Evolutionary conservation across 208 protist genomes (phyloP), one percentile per base, ranked within the genome.

Genomic region (Trypanosoma mega): DNA sequence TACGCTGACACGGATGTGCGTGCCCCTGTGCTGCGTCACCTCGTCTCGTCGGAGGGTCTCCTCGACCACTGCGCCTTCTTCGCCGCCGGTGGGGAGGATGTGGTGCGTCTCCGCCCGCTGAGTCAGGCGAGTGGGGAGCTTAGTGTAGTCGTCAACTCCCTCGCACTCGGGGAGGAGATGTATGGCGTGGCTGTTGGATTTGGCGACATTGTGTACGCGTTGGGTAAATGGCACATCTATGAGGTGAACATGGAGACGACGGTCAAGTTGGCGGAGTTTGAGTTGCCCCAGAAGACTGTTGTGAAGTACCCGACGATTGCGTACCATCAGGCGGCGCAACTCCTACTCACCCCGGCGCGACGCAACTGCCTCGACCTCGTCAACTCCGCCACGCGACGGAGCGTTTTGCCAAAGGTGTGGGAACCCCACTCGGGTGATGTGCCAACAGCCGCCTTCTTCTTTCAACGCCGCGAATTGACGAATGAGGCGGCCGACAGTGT

Each of bases 371-470:
- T 93, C 48, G 84, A 92, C 59, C 73, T 93, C 57, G 74, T 93
- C 48, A 90, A 79, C 8, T 74, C 68, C 43, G 67, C 63, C 8
- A 85, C 76, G 6, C 69, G 71, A 33, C 81, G 75, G 62, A 93
- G 81, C 49, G 67, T 84, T 7, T 68, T 93, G 29, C 64, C 76
- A 20, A 86, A 82, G 46, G 74, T 76, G 43, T 96, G 90, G 86
- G 84, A 93, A 69, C 90, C 90, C 14, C 90, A 96, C 46, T 68
- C 76, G 43, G 84, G 81, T 47, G 63, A 52, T 24, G 66, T 72
- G 56, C 85, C 90, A n/a, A 87, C 82, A 7, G 87, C 83, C 46
- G 86, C 90, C n/a, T 80, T 74, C 72, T 92, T 96, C 66, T 82
- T 96, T 30, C 80, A 87, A 54, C 59, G 63, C 20, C 72, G 68